Conservation (phyloP, 345 rosid genomes). For the Lumnitzera racemosa region DNA sequence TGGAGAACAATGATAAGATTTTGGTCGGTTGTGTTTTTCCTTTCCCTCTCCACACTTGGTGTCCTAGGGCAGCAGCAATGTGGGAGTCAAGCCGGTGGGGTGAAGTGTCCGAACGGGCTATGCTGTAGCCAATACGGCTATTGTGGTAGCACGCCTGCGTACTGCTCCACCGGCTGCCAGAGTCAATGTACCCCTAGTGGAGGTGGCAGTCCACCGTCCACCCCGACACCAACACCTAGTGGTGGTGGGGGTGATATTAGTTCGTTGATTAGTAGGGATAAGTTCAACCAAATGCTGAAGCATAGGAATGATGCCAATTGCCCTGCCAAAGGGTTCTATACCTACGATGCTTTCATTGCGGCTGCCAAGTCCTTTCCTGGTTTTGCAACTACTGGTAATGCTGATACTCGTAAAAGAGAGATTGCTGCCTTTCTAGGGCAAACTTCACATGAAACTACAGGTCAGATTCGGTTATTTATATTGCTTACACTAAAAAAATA, state of each 20-base stretch:
- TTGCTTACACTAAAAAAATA: no score
- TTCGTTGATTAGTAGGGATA: constrained; percentile 5
- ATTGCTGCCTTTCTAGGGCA: constrained; percentile 15
- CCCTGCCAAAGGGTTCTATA: constrained; percentile 13
- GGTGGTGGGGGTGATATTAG: constrained; percentile 6
- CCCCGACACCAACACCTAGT: background rate
- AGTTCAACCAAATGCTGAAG: constrained; percentile 15
- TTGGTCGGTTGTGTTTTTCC: background rate
- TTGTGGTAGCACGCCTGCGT: constrained; percentile 1
- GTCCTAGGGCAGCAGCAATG: constrained; percentile 3
- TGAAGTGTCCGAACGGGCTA: background rate
- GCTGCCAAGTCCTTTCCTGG: constrained; percentile 9
- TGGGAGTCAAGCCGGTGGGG: constrained; percentile 7
- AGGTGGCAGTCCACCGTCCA: background rate
- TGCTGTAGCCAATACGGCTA: constrained; percentile 8
- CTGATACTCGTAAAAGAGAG: constrained; percentile 13
- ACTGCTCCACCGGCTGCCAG: constrained; percentile 4
- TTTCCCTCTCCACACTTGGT: background rate
- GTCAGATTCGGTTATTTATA: background rate
- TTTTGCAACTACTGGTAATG: constrained; percentile 13
- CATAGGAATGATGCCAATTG: constrained; percentile 13
- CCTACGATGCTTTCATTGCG: constrained; percentile 12
- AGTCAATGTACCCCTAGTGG: background rate
- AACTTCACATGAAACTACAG: constrained; percentile 19
- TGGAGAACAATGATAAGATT: background rate